Evolutionary conservation across 169 alveolate genomes (phyloP), one percentile per base, ranked within the genome.

Genomic region (Cyclospora cayetanensis): DNA sequence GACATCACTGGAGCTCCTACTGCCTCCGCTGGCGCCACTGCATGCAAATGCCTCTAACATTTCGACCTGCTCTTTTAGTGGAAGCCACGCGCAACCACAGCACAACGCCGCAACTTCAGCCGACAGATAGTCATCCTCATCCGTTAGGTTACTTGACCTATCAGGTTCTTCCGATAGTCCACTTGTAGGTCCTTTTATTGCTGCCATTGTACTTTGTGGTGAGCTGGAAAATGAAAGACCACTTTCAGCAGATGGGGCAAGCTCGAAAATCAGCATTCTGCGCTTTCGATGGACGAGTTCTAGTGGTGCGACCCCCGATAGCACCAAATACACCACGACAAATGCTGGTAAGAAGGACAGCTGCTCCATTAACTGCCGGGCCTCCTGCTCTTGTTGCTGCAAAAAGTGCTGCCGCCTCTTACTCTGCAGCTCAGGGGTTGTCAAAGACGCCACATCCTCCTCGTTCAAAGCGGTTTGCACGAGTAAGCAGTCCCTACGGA

Each of bases 101-200:
- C 37, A 72, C 29, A 72, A 72, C 4, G 84, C 84, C 52, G 60
- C 84, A 11, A 72, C 84, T 39, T 72, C 84, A 15, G 84, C 31
- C 18, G 84, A 31, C 60, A 72, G 52, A n/a, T n/a, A n/a, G 2
- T 42, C 34, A 37, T 39, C 34, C 1, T 42, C 35, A 4, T 34
- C 1, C 5, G 41, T 37, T 35, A 7, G 0, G 4, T 53, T 22
- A 22, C n/a, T n/a, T 18, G 1, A 34, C 20, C 31, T 39, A 0
- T 37, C 31, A 0, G 63, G 31, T 39, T 37, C 39, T 37, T n/a
- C 31, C 29, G 84, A 3, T 72, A n/a, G 37, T 72, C 37, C 2
- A 22, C 18, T 11, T 22, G 20, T 29, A 3, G 37, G 1, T 18
- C 74, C 25, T 20, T 22, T 25, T 60, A 18, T 35, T 18, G 74